A percentile compares a stretch with the other conserved stretches of the same genome.
Evolutionary conservation across 441 rosid genomes (phyloP).

Genomic region (Melastoma candidum): DNA sequence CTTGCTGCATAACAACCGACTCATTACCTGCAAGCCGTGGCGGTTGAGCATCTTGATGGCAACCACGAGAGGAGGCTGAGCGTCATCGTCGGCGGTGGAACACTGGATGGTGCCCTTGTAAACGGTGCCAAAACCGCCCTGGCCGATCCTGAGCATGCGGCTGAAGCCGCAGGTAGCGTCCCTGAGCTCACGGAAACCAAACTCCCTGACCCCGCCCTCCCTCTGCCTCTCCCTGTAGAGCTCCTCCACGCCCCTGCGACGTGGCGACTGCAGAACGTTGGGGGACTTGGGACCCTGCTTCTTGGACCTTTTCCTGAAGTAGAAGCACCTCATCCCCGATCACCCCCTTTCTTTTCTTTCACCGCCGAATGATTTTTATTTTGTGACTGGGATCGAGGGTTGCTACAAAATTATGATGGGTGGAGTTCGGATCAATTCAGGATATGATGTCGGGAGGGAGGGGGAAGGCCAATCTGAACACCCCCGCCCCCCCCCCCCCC

Average conservation of each 20-base stretch:
- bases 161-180: slow-evolving; percentile 35
- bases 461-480: too few relatives aligned
- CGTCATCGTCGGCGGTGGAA: slow-evolving; percentile 10
- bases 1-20: neutral
- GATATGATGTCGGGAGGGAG: too few relatives aligned
- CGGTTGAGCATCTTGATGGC: slow-evolving; percentile 48
- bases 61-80: slow-evolving; percentile 21
- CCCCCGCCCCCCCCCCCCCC: too few relatives aligned
- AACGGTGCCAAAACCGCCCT: slow-evolving; percentile 54
- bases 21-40: slow-evolving; percentile 34
- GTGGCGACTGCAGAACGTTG: too few relatives aligned
- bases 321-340: too few relatives aligned
- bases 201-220: slow-evolving; percentile 30
- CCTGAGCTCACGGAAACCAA: slow-evolving; percentile 32
- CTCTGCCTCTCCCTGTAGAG: slow-evolving; percentile 24
- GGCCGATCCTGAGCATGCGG: slow-evolving; percentile 34
- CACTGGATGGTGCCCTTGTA: slow-evolving; percentile 32
- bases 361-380: too few relatives aligned
- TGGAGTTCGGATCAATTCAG: too few relatives aligned
- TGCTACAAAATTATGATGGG: too few relatives aligned
- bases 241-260: slow-evolving; percentile 8
- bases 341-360: too few relatives aligned
- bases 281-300: too few relatives aligned
- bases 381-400: too few relatives aligned
- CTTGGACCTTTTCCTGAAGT: too few relatives aligned